Evolutionary conservation across 306 rosid genomes (phyloP).

Genomic region (Acacia confusa): DNA sequence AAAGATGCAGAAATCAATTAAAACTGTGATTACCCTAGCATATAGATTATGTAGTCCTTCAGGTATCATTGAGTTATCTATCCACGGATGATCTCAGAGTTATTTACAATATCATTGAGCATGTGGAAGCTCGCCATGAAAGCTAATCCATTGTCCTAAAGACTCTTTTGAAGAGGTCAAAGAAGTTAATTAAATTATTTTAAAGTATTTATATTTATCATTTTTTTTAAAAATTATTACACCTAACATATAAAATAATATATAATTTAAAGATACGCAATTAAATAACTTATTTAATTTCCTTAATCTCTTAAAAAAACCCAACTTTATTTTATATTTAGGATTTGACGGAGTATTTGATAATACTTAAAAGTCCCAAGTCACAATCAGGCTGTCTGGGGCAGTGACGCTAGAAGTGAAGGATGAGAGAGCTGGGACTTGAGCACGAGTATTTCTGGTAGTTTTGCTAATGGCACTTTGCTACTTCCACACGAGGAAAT

Average conservation of each 20-base stretch:
- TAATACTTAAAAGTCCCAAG: neutral
- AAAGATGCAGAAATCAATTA: neutral
- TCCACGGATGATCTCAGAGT: neutral
- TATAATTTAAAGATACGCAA: too few relatives aligned
- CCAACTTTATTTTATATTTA: too few relatives aligned
- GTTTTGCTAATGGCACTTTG: constrained; percentile 8
- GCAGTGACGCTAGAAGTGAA: neutral
- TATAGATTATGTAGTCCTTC: neutral
- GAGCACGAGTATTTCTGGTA: neutral
- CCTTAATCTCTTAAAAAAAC: too few relatives aligned
- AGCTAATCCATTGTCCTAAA: too few relatives aligned
- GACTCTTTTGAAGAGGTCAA: too few relatives aligned
- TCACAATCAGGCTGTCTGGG: constrained; percentile 2
- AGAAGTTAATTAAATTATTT: too few relatives aligned
- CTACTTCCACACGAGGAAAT: constrained; percentile 11
- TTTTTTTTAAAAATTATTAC: too few relatives aligned
- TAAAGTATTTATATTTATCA: too few relatives aligned
- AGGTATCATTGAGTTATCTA: constrained; percentile 12
- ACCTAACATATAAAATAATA: too few relatives aligned
- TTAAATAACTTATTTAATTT: too few relatives aligned
- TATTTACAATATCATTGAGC: constrained; percentile 5
- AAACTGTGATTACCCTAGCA: neutral
- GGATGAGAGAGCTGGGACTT: constrained; percentile 13
- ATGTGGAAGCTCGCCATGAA: neutral
- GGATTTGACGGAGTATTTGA: too few relatives aligned